These are phyloP conservation scores for Favolaschia claudopus DNA, from an alignment of 768 basidiomycete species.

Conservation along the genomic window DNA sequence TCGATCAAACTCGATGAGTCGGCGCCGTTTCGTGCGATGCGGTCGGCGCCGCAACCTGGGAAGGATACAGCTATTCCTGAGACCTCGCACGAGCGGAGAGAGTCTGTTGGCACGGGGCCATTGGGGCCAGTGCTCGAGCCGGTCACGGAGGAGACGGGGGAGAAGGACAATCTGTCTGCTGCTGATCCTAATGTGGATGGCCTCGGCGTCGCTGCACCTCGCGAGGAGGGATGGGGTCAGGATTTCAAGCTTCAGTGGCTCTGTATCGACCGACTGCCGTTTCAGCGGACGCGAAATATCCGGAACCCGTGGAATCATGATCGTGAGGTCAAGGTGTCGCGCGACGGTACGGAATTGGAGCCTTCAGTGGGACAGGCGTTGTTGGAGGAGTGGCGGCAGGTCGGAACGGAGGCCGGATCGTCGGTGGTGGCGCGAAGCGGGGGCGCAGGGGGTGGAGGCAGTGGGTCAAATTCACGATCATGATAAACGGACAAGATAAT, in stretches of 20 bases:
- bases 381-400: slow-evolving; percentile 75
- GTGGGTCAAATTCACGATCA: slow-evolving; percentile 30
- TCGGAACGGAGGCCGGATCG: no score
- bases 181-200: slow-evolving; percentile 28
- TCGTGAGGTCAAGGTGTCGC: slow-evolving; percentile 79
- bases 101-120: not conserved
- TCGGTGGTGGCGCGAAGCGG: not conserved
- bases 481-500: slow-evolving; percentile 36
- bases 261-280: slow-evolving; percentile 72
- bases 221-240: slow-evolving; percentile 68
- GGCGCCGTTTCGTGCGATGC: slow-evolving; percentile 34
- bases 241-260: slow-evolving; percentile 89
- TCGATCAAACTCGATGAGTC: slow-evolving; percentile 40
- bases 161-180: not conserved
- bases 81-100: not conserved
- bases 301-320: slow-evolving; percentile 95
- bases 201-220: slow-evolving; percentile 24
- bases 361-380: slow-evolving; percentile 73
- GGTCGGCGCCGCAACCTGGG: not conserved
- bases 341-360: slow-evolving; percentile 94
- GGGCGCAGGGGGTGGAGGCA: slow-evolving; percentile 11
- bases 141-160: slow-evolving; percentile 16
- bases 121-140: not conserved
- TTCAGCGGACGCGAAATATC: slow-evolving; percentile 77
- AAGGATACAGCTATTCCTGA: not conserved